Conservation (phyloP, 805 yeast genomes). For the Torulaspora quercuum region DNA sequence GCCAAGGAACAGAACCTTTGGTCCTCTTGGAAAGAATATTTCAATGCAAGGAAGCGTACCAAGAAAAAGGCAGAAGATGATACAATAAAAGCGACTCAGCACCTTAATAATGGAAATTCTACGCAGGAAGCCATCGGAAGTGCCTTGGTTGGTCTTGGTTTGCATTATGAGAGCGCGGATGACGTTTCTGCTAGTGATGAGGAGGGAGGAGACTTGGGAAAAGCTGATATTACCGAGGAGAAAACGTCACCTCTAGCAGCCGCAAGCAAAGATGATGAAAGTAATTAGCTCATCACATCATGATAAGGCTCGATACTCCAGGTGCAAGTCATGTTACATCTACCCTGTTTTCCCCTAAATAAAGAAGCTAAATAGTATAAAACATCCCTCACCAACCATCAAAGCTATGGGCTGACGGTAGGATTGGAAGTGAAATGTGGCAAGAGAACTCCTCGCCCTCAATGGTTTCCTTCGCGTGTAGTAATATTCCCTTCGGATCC, state of each 20-base stretch:
- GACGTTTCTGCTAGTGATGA: constrained; percentile 3
- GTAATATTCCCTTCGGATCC: constrained; percentile 39
- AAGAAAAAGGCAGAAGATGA: constrained; percentile 10
- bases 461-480: constrained; percentile 35
- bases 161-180: constrained; percentile 13
- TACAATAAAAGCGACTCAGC: constrained; percentile 13
- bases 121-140: constrained; percentile 23
- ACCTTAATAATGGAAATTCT: constrained; percentile 13
- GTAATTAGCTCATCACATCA: too few species aligned
- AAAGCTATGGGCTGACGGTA: constrained; percentile 46
- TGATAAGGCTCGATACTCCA: too few species aligned
- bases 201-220: background rate
- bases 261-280: background rate
- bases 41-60: constrained; percentile 23
- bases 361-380: too few species aligned
- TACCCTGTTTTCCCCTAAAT: too few species aligned
- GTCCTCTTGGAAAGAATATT: constrained; percentile 31
- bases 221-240: background rate
- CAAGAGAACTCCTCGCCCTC: constrained; percentile 43
- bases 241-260: too few species aligned
- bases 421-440: constrained; percentile 43
- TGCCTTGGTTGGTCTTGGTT: constrained; percentile 28
- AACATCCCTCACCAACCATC: constrained; percentile 51
- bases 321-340: too few species aligned
- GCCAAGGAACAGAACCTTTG: constrained; percentile 22